Base-by-base conservation (phyloP, 2,329 filamentous ascomycete species). In the Calonectria hawksworthii region DNA sequence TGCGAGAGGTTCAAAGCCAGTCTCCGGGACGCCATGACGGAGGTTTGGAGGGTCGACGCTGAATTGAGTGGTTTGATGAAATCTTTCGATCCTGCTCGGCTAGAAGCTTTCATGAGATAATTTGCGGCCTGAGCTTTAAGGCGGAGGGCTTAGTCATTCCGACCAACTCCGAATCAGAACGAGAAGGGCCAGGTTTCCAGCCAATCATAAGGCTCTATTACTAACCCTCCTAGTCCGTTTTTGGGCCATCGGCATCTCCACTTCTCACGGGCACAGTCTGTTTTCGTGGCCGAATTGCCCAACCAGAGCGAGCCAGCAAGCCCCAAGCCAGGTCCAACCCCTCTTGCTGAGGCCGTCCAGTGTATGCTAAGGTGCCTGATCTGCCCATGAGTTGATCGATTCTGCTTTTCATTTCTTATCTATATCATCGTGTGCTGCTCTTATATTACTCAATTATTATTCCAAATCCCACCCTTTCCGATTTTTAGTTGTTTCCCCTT, bases 1-100 rank as follows among this genome's bases (percentile, higher is more conserved):
- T 95, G 93, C 88, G 95, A 92, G 85, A 99, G 93, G 91, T 96
- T 98, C 88, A 98, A 92, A 91, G 96, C 96, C 90, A 99, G 93
- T 93, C 96, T 95, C 92, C 96, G 93, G 88, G 96, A 98, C 90
- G 96, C 96, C 96, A 99, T 98, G 87, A 87, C 85, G 86, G 86
- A 87, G 85, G 85, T 86, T 88, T 87, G 85, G 85, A 86, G 85
- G 85, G 86, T 87, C 86, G 85, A 84, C 83, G 83, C 82, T 83
- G 84, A 84, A 84, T 85, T 90, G 89, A 90, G 89, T 88, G 87
- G 88, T 90, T 90, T 90, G 88, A 88, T 88, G 86, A 86, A 87
- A 86, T 87, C 84, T 87, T 87, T 85, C 85, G 82, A 85, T 83
- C 81, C 82, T 83, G 84, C 83, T 86, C 85, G 85, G 85, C 82